phyloP scores from a whole-genome alignment of 768 basidiomycete species.

The Hygrophorus russula region DNA sequence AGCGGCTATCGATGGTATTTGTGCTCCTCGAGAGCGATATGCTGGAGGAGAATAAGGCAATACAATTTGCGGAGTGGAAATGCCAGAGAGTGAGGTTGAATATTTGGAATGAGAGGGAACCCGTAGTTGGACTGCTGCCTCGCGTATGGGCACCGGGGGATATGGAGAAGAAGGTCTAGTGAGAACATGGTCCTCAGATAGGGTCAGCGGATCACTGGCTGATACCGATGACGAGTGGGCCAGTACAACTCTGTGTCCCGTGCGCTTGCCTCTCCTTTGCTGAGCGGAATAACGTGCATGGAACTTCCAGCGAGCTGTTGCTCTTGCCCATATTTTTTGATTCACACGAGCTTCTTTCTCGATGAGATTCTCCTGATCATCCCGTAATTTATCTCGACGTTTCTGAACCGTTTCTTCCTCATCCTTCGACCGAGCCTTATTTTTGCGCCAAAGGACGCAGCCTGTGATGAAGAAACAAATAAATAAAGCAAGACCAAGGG shows the following conservation, averaged over 20 bases:
- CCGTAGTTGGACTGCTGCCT: too few relatives aligned
- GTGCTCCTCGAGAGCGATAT: constrained; percentile 21
- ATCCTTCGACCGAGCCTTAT: constrained; percentile 29
- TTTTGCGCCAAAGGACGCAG: constrained; percentile 51
- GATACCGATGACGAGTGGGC: constrained; percentile 16
- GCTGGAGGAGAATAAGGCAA: constrained; percentile 25
- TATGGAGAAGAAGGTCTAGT: constrained; percentile 16
- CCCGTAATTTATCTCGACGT: constrained; percentile 16
- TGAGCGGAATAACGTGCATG: constrained; percentile 51
- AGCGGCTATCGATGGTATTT: background rate
- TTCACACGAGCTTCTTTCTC: constrained; percentile 38
- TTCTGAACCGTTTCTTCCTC: constrained; percentile 36
- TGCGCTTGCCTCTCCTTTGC: constrained; percentile 39
- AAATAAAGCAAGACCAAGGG: constrained; percentile 49
- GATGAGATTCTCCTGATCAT: constrained; percentile 19
- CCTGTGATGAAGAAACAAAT: constrained; percentile 52
- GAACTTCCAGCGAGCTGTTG: constrained; percentile 59
- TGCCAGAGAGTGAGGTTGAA: background rate
- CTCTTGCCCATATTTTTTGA: constrained; percentile 53
- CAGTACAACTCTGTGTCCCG: constrained; percentile 14
- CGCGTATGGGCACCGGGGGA: background rate
- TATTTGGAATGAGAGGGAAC: background rate
- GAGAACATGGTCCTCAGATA: constrained; percentile 8
- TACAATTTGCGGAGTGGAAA: background rate
- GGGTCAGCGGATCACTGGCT: background rate